A percentile compares a stretch with the other conserved stretches of the same genome.
Conservation (phyloP, 495 filamentous ascomycete species). For the Tuber indicum region DNA sequence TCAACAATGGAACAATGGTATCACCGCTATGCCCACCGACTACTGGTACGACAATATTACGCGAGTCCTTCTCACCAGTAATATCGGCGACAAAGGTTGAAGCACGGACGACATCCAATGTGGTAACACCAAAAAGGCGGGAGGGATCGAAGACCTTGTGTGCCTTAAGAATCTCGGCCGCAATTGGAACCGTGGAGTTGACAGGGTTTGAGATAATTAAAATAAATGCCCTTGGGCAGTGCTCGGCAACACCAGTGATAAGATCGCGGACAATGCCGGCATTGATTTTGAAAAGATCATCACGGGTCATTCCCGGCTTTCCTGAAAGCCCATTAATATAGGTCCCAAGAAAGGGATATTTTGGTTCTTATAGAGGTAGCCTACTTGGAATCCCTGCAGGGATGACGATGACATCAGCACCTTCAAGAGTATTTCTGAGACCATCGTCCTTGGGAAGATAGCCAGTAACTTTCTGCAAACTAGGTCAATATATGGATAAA, state of each 20-base stretch:
- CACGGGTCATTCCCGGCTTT: slow-evolving; percentile 98
- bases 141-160: slow-evolving; percentile 87
- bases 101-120: slow-evolving; percentile 93
- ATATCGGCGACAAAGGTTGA: slow-evolving; percentile 91
- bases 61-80: slow-evolving; percentile 71
- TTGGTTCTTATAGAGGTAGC: slow-evolving; percentile 42
- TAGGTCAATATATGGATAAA: neutral
- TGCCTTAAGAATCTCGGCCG: slow-evolving; percentile 88
- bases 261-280: slow-evolving; percentile 87
- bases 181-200: slow-evolving; percentile 97
- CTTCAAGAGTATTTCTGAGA: slow-evolving; percentile 76
- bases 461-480: slow-evolving; percentile 73
- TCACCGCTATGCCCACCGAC: slow-evolving; percentile 95
- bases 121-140: slow-evolving; percentile 96
- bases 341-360: neutral
- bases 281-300: slow-evolving; percentile 98
- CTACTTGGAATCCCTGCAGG: slow-evolving; percentile 94
- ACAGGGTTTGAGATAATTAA: slow-evolving; percentile 98
- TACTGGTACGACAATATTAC: slow-evolving; percentile 77
- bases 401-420: slow-evolving; percentile 91
- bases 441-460: slow-evolving; percentile 88
- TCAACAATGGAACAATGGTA: slow-evolving; percentile 97
- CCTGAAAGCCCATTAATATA: slow-evolving; percentile 51
- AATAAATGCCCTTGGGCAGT: slow-evolving; percentile 81
- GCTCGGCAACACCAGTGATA: slow-evolving; percentile 75